These are phyloP conservation scores for Asterophora parasitica DNA, from an alignment of 768 basidiomycete species.

Conservation along the genomic window DNA sequence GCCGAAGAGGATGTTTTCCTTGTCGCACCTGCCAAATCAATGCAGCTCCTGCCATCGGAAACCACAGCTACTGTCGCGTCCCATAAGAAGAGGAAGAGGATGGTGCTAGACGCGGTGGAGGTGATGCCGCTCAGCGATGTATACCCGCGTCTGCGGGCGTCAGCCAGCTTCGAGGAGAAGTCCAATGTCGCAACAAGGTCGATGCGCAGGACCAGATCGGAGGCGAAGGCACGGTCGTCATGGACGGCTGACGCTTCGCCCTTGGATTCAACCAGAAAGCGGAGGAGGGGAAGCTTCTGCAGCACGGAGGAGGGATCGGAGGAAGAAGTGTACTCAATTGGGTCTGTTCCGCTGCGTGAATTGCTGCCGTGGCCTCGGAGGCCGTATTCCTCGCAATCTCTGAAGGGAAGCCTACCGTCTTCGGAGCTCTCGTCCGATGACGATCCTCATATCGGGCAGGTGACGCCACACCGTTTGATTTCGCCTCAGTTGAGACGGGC, in stretches of 20 bases:
- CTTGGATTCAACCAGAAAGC: slow-evolving; percentile 5
- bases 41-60: not conserved
- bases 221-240: not conserved
- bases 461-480: slow-evolving; percentile 64
- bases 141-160: slow-evolving; percentile 9
- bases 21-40: not conserved
- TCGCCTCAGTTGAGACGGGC: slow-evolving; percentile 52
- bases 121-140: slow-evolving; percentile 14
- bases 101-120: slow-evolving; percentile 22
- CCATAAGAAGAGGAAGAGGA: slow-evolving; percentile 39
- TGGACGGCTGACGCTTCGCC: not conserved
- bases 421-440: slow-evolving; percentile 57
- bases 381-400: not conserved
- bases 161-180: slow-evolving; percentile 6
- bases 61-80: not conserved
- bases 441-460: slow-evolving; percentile 57
- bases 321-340: not conserved
- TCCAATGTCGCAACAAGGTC: not conserved
- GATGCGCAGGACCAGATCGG: slow-evolving; percentile 4
- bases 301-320: not conserved
- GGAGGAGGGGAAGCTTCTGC: slow-evolving; percentile 8
- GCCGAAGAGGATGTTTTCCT: slow-evolving; percentile 15
- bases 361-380: not conserved
- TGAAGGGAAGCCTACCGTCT: slow-evolving; percentile 7
- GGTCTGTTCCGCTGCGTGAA: not conserved